A percentile compares a stretch with the other conserved stretches of the same genome.
Conservation (phyloP, 2,329 filamentous ascomycete species). For the Septoria linicola region DNA sequence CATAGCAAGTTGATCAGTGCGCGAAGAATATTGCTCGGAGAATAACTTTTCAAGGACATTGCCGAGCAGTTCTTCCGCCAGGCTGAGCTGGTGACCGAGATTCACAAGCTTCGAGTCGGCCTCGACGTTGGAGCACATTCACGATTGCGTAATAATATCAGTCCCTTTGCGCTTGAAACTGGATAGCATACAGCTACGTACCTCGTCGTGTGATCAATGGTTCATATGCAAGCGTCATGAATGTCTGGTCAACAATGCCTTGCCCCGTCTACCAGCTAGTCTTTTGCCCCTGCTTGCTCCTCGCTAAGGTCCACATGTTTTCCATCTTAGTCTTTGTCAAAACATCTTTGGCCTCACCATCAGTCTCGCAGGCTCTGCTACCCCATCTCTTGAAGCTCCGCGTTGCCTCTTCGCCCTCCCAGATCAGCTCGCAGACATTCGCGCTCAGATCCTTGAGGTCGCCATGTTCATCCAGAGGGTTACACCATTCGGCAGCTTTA, state of each 20-base stretch:
- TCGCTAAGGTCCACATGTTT: slow-evolving; percentile 89
- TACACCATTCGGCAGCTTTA: slow-evolving; percentile 69
- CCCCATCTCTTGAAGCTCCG: slow-evolving; percentile 84
- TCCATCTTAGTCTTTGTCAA: slow-evolving; percentile 84
- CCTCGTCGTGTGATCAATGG: slow-evolving; percentile 2
- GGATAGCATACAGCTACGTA: slow-evolving; percentile 4
- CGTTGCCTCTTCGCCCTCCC: slow-evolving; percentile 83
- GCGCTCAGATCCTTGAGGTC: slow-evolving; percentile 75
- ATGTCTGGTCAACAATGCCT: too few relatives aligned
- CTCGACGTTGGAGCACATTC: too few relatives aligned
- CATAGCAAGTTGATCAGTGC: too few relatives aligned
- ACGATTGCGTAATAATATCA: slow-evolving; percentile 4
- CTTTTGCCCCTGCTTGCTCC: slow-evolving; percentile 48
- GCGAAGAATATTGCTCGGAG: too few relatives aligned
- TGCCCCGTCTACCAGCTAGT: neutral
- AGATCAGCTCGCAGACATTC: slow-evolving; percentile 82
- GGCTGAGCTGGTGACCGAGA: too few relatives aligned
- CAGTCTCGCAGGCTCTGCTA: slow-evolving; percentile 87
- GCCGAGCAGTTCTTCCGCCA: too few relatives aligned
- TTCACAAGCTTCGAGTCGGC: too few relatives aligned
- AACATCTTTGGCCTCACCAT: slow-evolving; percentile 80
- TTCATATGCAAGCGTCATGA: too few relatives aligned
- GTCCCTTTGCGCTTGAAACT: neutral
- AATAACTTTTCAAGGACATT: too few relatives aligned
- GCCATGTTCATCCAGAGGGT: slow-evolving; percentile 74